Conservation (phyloP, 768 basidiomycete species). For the Xerocomus brunneocitrinus region DNA sequence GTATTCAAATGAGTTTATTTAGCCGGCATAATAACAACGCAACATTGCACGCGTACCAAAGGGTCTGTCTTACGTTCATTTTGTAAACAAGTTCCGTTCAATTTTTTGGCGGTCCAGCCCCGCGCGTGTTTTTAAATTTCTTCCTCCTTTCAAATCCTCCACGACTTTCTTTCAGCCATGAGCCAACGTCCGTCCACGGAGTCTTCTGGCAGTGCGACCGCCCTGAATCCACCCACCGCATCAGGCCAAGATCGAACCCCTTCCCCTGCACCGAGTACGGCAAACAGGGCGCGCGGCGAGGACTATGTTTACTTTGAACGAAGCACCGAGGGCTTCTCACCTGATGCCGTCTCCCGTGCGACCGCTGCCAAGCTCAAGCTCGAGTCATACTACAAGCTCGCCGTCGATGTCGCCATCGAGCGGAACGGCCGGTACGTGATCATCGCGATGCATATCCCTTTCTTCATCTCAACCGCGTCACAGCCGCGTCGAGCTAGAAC, state of each 20-base stretch:
- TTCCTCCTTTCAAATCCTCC: not conserved
- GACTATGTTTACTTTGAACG: constrained; percentile 97
- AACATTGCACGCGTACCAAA: constrained; percentile 5
- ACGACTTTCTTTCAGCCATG: constrained; percentile 17
- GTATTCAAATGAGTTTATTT: not conserved
- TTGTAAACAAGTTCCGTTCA: constrained; percentile 12
- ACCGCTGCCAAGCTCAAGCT: constrained; percentile 95
- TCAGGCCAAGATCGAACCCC: constrained; percentile 25
- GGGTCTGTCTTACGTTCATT: constrained; percentile 25
- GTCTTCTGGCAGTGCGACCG: constrained; percentile 15
- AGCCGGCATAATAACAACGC: not conserved
- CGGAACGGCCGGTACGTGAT: constrained; percentile 77
- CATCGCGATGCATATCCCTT: not conserved
- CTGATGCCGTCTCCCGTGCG: constrained; percentile 82
- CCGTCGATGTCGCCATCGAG: constrained; percentile 94
- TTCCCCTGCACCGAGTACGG: constrained; percentile 30
- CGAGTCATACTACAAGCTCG: constrained; percentile 97
- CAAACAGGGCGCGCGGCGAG: constrained; percentile 27
- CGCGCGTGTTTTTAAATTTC: not conserved
- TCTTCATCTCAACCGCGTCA: constrained; percentile 2
- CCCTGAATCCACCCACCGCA: constrained; percentile 15
- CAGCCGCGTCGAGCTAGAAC: constrained; percentile 88
- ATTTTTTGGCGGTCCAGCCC: constrained; percentile 9
- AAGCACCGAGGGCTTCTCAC: constrained; percentile 73
- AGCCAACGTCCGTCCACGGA: constrained; percentile 30